These are phyloP conservation scores for Stagonosporopsis tanaceti DNA, from an alignment of 2,329 filamentous ascomycete species.

Conservation along the genomic window DNA sequence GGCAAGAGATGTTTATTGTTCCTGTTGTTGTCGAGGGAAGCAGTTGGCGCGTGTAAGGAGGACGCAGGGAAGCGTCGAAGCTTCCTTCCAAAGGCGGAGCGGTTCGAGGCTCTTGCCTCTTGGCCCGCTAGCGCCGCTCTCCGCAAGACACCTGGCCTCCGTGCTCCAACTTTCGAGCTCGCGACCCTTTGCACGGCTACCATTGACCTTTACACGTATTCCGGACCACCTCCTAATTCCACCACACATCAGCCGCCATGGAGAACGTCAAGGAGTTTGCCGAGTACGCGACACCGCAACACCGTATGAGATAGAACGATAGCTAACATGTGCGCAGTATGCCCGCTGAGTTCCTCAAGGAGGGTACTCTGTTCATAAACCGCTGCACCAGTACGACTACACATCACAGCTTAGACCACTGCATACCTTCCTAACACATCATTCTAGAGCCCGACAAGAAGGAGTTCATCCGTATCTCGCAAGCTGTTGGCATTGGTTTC, in stretches of 20 bases:
- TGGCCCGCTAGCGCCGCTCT: slow-evolving; percentile 22
- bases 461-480: slow-evolving; percentile 56
- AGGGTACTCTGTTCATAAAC: slow-evolving; percentile 59
- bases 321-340: slow-evolving; percentile 43
- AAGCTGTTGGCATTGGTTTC: slow-evolving; percentile 62
- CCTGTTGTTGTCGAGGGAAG: slow-evolving; percentile 15
- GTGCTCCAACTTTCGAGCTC: slow-evolving; percentile 27
- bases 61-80: slow-evolving; percentile 23
- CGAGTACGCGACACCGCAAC: slow-evolving; percentile 55
- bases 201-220: slow-evolving; percentile 16
- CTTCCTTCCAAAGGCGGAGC: slow-evolving; percentile 2
- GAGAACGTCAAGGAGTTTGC: slow-evolving; percentile 75
- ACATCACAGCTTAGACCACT: not conserved
- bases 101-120: not conserved
- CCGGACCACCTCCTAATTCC: not conserved
- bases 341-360: slow-evolving; percentile 54
- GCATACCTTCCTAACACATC: slow-evolving; percentile 29
- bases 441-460: slow-evolving; percentile 54
- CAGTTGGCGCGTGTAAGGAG: slow-evolving; percentile 23
- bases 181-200: slow-evolving; percentile 24
- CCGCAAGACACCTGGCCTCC: slow-evolving; percentile 41
- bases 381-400: slow-evolving; percentile 53
- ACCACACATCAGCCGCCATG: slow-evolving; percentile 57
- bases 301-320: not conserved
- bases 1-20: not conserved